Conservation (phyloP, 192 early-diverging fungal species). For the Rhizophlyctis rosea region DNA sequence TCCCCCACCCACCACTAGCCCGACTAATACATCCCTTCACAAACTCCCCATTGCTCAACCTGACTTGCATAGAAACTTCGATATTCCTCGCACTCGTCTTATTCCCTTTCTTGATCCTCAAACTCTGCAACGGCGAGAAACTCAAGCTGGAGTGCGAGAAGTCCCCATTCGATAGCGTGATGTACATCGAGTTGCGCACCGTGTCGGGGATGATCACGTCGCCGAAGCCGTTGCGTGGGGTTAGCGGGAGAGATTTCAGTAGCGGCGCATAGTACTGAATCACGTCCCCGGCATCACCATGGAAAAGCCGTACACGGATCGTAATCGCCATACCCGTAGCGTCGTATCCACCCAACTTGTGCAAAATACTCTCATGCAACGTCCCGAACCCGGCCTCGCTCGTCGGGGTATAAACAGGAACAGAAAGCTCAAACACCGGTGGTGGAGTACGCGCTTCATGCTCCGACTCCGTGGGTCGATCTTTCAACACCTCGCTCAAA, state of each 20-base stretch:
- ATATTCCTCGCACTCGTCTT: slow-evolving; percentile 49
- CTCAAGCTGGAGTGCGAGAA: slow-evolving; percentile 49
- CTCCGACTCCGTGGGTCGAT: no score
- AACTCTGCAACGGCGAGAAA: no score
- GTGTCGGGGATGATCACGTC: slow-evolving; percentile 44
- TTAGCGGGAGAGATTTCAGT: slow-evolving; percentile 41
- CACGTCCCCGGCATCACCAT: slow-evolving; percentile 15
- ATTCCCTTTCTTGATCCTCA: no score
- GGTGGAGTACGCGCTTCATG: slow-evolving; percentile 6
- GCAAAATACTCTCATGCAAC: slow-evolving; percentile 57
- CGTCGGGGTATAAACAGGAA: slow-evolving; percentile 51
- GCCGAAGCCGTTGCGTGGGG: slow-evolving; percentile 56
- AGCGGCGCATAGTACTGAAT: slow-evolving; percentile 39
- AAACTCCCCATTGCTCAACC: slow-evolving; percentile 50
- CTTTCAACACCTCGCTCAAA: slow-evolving; percentile 41
- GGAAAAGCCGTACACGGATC: slow-evolving; percentile 25
- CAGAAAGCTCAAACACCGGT: slow-evolving; percentile 39
- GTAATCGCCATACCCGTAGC: slow-evolving; percentile 41
- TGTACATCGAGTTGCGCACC: slow-evolving; percentile 57
- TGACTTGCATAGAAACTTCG: slow-evolving; percentile 57
- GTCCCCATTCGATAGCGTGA: slow-evolving; percentile 56
- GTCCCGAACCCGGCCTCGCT: slow-evolving; percentile 47
- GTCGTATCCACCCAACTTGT: slow-evolving; percentile 44
- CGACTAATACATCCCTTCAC: slow-evolving; percentile 52
- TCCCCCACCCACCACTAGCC: slow-evolving; percentile 38